These are phyloP conservation scores for Rossbeevera mucosa DNA, from an alignment of 768 basidiomycete species.

Conservation along the genomic window DNA sequence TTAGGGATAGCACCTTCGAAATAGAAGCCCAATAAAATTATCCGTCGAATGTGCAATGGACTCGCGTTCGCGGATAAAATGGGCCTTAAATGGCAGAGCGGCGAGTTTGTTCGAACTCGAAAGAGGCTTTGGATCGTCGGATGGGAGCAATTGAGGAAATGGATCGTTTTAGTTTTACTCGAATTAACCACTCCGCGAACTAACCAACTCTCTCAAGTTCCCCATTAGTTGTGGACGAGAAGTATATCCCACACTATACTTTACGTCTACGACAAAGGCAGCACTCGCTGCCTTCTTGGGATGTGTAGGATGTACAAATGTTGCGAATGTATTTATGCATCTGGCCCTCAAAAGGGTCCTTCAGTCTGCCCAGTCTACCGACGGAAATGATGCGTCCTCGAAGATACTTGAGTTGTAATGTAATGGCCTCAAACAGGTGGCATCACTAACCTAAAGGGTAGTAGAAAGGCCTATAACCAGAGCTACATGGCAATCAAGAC, in stretches of 20 bases:
- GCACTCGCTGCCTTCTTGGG: neutral
- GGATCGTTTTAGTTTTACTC: slow-evolving; percentile 5
- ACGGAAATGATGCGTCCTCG: slow-evolving; percentile 14
- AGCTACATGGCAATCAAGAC: slow-evolving; percentile 26
- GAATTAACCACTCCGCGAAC: slow-evolving; percentile 22
- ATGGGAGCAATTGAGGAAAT: slow-evolving; percentile 7
- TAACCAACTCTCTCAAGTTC: neutral
- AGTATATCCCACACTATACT: neutral
- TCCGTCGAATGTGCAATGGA: too few species aligned
- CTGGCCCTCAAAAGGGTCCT: neutral
- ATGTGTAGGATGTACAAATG: neutral
- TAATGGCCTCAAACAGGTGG: slow-evolving; percentile 14
- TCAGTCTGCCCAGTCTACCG: slow-evolving; percentile 4
- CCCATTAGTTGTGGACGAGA: slow-evolving; percentile 9
- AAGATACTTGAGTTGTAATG: slow-evolving; percentile 19
- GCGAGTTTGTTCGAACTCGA: neutral
- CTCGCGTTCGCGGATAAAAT: neutral
- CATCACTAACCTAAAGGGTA: slow-evolving; percentile 17
- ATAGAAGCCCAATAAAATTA: neutral
- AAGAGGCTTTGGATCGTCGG: slow-evolving; percentile 1
- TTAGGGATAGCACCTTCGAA: too few species aligned
- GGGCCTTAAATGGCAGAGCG: neutral
- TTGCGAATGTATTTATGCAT: neutral
- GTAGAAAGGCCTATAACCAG: slow-evolving; percentile 18
- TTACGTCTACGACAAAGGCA: neutral